Percentiles rank a stretch among this genome's conserved stretches.
phyloP scores from a whole-genome alignment of 1,284 basidiomycete species.

The Lentinula novae-zelandiae region DNA sequence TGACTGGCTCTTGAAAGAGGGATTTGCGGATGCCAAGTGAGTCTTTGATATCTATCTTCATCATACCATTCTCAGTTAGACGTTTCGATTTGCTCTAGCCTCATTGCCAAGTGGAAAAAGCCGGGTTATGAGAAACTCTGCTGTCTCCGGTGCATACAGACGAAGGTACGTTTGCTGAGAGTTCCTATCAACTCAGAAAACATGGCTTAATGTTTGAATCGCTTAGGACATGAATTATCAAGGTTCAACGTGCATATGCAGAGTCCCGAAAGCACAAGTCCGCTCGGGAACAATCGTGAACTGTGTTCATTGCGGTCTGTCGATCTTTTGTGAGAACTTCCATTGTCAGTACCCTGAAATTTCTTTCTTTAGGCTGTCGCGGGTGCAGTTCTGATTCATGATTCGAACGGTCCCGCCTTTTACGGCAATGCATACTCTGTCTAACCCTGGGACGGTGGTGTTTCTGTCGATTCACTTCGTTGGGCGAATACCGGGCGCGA shows the following conservation, averaged over 20 bases:
- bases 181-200: conserved; percentile 7
- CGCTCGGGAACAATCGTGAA: conserved; percentile 93
- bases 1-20: conserved; percentile 97
- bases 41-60: conserved; percentile 27
- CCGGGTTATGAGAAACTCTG: conserved; percentile 98
- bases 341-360: conserved; percentile 9
- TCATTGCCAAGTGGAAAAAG: conserved; percentile 99
- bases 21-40: conserved; percentile 96
- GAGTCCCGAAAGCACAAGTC: conserved; percentile 93
- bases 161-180: conserved; percentile 52
- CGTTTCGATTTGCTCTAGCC: conserved; percentile 40
- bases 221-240: conserved; percentile 97
- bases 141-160: conserved; percentile 96
- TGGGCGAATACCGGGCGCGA: no score
- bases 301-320: conserved; percentile 94
- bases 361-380: conserved; percentile 55
- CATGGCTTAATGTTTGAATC: conserved; percentile 13
- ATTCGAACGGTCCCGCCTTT: conserved; percentile 9
- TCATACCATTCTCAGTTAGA: not conserved
- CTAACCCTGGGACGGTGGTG: not conserved
- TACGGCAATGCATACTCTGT: not conserved
- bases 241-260: conserved; percentile 98
- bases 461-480: no score
- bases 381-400: conserved; percentile 84
- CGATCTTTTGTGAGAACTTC: not conserved